Conservation (phyloP, 1,284 basidiomycete genomes). For the Puccinia sorghi region DNA sequence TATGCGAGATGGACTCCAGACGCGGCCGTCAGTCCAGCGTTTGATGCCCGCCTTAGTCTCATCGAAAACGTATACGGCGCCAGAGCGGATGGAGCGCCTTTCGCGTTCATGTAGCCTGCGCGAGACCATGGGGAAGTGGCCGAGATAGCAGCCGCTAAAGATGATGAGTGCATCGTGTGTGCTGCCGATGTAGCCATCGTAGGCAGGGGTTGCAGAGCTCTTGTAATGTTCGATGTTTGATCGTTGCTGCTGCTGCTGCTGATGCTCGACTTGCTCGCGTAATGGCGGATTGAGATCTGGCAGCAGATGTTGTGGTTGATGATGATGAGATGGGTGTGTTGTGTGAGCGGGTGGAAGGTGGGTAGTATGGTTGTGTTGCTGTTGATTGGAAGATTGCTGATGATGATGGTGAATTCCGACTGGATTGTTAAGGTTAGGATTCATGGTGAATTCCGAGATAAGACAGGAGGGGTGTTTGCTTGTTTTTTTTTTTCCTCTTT, state of each 20-base stretch:
- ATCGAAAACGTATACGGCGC: conserved; percentile 97
- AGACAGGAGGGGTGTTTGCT: no score
- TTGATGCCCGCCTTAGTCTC: conserved; percentile 97
- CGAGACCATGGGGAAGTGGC: conserved; percentile 89
- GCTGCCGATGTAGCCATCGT: conserved; percentile 76
- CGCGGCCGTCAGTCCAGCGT: conserved; percentile 95
- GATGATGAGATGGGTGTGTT: neutral
- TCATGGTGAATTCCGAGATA: conserved; percentile 15
- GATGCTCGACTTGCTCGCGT: neutral
- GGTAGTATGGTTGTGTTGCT: neutral
- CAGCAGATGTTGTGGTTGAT: neutral
- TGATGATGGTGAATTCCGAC: conserved; percentile 36
- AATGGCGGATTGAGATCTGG: neutral
- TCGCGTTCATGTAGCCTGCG: conserved; percentile 89
- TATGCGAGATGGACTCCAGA: conserved; percentile 86
- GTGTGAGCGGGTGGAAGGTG: conserved; percentile 17
- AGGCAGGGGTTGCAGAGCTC: conserved; percentile 52
- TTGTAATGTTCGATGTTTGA: conserved; percentile 44
- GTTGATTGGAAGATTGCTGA: conserved; percentile 12
- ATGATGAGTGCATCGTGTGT: conserved; percentile 93
- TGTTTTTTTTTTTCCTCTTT: no score
- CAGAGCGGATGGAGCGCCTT: conserved; percentile 85
- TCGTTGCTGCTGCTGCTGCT: conserved; percentile 13
- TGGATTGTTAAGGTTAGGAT: conserved; percentile 47
- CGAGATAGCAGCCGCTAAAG: conserved; percentile 86